Evolutionary conservation across 2,329 filamentous ascomycete species (phyloP).

Genomic region (Penicillium sp.): DNA sequence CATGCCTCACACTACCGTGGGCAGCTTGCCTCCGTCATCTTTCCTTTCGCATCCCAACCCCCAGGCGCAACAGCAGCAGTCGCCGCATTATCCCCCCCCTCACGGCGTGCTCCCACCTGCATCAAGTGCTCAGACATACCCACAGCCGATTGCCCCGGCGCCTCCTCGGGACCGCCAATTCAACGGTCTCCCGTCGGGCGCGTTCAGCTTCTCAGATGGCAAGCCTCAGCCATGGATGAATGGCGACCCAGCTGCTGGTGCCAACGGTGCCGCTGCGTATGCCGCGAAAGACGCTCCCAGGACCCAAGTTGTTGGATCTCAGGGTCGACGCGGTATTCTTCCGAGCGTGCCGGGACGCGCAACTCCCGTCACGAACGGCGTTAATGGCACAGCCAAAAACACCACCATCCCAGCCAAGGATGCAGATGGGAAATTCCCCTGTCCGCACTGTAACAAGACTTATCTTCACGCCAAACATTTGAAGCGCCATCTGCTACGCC

Average conservation of each 20-base stretch:
- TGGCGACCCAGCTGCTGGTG: conserved; percentile 44
- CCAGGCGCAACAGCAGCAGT: conserved; percentile 43
- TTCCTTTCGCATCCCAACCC: conserved; percentile 48
- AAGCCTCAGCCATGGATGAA: conserved; percentile 58
- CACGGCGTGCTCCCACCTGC: conserved; percentile 68
- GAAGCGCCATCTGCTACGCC: conserved; percentile 92
- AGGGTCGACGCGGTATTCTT: conserved; percentile 87
- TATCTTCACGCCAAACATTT: conserved; percentile 97
- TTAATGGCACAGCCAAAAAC: conserved; percentile 73
- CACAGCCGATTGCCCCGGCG: conserved; percentile 76
- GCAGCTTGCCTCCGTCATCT: conserved; percentile 48
- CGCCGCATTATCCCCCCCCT: conserved; percentile 46
- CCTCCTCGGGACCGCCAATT: conserved; percentile 61
- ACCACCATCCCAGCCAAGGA: conserved; percentile 91
- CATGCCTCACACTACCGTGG: conserved; percentile 48
- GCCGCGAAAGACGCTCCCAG: conserved; percentile 50
- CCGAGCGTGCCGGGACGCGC: conserved; percentile 88
- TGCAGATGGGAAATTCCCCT: conserved; percentile 96
- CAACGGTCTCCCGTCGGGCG: conserved; percentile 73
- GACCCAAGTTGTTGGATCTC: conserved; percentile 92
- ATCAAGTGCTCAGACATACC: conserved; percentile 70
- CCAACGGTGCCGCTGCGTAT: conserved; percentile 44
- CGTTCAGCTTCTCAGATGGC: conserved; percentile 63
- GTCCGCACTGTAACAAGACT: conserved; percentile 96
- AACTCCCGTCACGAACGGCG: conserved; percentile 67